A percentile compares a stretch with the other conserved stretches of the same genome.
phyloP scores from a whole-genome alignment of 768 basidiomycete species.

The Rhizopogon rudus region DNA sequence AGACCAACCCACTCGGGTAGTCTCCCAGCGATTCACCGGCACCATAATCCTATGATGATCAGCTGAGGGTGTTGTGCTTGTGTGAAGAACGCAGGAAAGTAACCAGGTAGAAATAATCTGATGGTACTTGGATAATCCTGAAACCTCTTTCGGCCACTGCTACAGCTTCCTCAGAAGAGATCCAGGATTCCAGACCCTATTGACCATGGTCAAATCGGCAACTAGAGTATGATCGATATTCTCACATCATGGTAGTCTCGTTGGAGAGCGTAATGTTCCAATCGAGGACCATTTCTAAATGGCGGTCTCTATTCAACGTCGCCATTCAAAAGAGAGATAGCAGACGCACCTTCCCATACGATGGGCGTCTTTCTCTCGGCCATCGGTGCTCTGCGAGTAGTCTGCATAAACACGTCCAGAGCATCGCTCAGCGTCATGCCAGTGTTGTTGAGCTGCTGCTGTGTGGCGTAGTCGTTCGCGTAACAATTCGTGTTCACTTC shows the following conservation, averaged over 20 bases:
- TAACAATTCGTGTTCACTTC: constrained; percentile 67
- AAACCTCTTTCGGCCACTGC: constrained; percentile 57
- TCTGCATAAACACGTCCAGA: constrained; percentile 30
- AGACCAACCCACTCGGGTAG: no score
- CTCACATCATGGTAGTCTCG: constrained; percentile 54
- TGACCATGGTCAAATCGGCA: neutral
- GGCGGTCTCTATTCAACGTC: neutral
- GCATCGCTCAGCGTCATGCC: constrained; percentile 37
- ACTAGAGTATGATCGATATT: constrained; percentile 6
- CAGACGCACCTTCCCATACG: constrained; percentile 36
- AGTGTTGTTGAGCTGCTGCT: constrained; percentile 38
- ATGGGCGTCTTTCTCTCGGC: constrained; percentile 42
- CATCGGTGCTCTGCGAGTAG: constrained; percentile 28
- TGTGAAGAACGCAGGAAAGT: neutral
- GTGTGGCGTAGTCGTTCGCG: constrained; percentile 51
- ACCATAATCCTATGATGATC: constrained; percentile 51
- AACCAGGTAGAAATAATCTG: constrained; percentile 71
- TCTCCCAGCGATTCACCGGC: no score
- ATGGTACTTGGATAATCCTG: constrained; percentile 62
- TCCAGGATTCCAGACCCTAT: constrained; percentile 76
- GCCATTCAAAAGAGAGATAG: neutral
- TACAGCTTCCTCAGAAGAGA: constrained; percentile 54
- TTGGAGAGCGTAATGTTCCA: constrained; percentile 44
- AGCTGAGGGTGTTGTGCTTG: neutral
- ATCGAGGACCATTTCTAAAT: constrained; percentile 56